phyloP scores from a whole-genome alignment of 2,329 filamentous ascomycete genomes.

The Paecilomyces sp. region DNA sequence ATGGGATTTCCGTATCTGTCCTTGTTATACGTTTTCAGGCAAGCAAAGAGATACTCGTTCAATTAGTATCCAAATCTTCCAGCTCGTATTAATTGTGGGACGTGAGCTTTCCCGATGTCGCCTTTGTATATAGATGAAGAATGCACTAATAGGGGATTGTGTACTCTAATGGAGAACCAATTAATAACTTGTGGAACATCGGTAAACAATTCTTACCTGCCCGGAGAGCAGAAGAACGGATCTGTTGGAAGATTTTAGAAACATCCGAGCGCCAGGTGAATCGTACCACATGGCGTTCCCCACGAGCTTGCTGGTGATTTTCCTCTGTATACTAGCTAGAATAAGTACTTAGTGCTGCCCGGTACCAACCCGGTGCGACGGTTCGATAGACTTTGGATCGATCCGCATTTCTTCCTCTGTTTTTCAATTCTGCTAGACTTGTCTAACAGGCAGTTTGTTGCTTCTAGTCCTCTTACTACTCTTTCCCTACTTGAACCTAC shows the following conservation, averaged over 20 bases:
- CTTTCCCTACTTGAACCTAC: not conserved
- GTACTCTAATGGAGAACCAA: not conserved
- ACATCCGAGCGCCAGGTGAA: not conserved
- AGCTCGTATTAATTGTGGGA: too few relatives aligned
- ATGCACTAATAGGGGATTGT: too few relatives aligned
- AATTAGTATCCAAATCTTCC: too few relatives aligned
- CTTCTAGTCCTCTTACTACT: not conserved
- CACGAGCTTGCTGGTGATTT: not conserved
- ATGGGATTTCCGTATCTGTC: not conserved
- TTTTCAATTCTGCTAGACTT: not conserved
- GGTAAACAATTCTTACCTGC: not conserved
- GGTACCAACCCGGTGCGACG: not conserved
- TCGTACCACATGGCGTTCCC: not conserved
- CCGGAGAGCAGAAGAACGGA: not conserved
- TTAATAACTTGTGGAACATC: not conserved
- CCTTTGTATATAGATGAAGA: too few relatives aligned
- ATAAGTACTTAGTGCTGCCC: not conserved
- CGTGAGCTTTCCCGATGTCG: too few relatives aligned
- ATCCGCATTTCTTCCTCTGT: not conserved
- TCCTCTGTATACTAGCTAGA: not conserved
- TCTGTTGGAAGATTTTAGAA: not conserved
- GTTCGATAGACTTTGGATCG: not conserved
- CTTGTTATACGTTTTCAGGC: too few relatives aligned
- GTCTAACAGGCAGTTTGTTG: not conserved
- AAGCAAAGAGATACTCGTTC: too few relatives aligned